phyloP scores from a whole-genome alignment of 441 rosid genomes.

The Pelargonium myrrhifolium region DNA sequence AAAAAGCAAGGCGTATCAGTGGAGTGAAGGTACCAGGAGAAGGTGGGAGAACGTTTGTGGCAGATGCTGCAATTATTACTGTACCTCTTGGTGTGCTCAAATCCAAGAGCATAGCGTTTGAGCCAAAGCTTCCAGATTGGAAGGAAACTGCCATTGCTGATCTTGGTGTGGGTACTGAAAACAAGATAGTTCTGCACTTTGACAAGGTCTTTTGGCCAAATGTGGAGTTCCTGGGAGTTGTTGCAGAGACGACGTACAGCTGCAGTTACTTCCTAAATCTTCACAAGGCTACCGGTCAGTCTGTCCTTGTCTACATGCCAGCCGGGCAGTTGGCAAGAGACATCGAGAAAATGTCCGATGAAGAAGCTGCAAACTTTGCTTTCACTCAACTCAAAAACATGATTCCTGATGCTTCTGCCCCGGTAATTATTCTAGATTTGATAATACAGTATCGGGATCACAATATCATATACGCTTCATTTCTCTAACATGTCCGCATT shows the following conservation, averaged over 20 bases:
- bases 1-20: slow-evolving; percentile 45
- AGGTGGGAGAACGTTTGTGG: slow-evolving; percentile 54
- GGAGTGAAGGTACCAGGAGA: slow-evolving; percentile 85
- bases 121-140: slow-evolving; percentile 91
- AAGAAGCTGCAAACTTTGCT: slow-evolving; percentile 82
- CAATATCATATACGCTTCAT: neutral
- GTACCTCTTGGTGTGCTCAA: slow-evolving; percentile 90
- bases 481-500: neutral
- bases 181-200: slow-evolving; percentile 74
- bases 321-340: slow-evolving; percentile 95
- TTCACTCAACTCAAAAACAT: slow-evolving; percentile 73
- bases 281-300: slow-evolving; percentile 84
- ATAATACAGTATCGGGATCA: neutral
- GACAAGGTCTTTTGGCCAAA: slow-evolving; percentile 93
- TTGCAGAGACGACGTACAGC: slow-evolving; percentile 75
- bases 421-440: slow-evolving; percentile 33
- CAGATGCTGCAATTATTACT: slow-evolving; percentile 76
- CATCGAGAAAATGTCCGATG: slow-evolving; percentile 90
- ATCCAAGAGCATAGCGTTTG: slow-evolving; percentile 52
- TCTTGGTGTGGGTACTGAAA: slow-evolving; percentile 90
- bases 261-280: slow-evolving; percentile 96
- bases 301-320: slow-evolving; percentile 92
- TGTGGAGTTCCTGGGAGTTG: slow-evolving; percentile 93
- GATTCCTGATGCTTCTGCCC: slow-evolving; percentile 77
- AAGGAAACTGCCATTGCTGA: slow-evolving; percentile 79